Evolutionary conservation across 768 basidiomycete genomes (phyloP).

Genomic region (Tylopilus subfusipes): DNA sequence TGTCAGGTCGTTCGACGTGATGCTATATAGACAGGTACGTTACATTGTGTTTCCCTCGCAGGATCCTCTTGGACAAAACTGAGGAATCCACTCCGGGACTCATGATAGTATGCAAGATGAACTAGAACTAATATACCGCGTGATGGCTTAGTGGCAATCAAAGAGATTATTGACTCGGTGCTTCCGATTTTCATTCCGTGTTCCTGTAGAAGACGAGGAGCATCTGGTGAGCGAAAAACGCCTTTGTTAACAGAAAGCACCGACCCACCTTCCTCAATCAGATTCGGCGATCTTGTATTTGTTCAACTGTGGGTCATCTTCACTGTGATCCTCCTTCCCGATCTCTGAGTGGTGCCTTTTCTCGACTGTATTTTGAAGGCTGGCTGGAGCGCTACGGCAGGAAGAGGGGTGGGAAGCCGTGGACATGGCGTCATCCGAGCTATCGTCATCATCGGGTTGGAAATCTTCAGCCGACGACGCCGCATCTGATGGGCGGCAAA

Average conservation of each 20-base stretch:
- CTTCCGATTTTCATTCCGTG: neutral
- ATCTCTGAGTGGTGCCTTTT: neutral
- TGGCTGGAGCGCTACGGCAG: neutral
- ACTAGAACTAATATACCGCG: too few relatives aligned
- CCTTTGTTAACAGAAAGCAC: neutral
- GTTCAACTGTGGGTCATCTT: neutral
- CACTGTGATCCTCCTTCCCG: neutral
- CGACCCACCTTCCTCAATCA: neutral
- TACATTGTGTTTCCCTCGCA: too few relatives aligned
- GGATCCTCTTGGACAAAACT: too few relatives aligned
- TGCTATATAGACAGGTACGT: too few relatives aligned
- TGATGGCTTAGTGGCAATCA: too few relatives aligned
- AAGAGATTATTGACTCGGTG: neutral
- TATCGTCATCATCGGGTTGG: neutral
- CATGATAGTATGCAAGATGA: too few relatives aligned
- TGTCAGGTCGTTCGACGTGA: too few relatives aligned
- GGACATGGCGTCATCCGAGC: neutral
- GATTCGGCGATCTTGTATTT: neutral
- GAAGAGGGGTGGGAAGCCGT: neutral
- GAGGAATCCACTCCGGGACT: too few relatives aligned
- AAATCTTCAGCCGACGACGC: neutral
- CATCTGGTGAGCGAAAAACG: neutral
- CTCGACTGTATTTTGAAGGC: neutral
- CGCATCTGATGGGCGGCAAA: neutral
- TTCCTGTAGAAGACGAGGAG: neutral